Evolutionary conservation across 306 rosid genomes (phyloP), one percentile per base, ranked within the genome.

Genomic region (Abrus precatorius): DNA sequence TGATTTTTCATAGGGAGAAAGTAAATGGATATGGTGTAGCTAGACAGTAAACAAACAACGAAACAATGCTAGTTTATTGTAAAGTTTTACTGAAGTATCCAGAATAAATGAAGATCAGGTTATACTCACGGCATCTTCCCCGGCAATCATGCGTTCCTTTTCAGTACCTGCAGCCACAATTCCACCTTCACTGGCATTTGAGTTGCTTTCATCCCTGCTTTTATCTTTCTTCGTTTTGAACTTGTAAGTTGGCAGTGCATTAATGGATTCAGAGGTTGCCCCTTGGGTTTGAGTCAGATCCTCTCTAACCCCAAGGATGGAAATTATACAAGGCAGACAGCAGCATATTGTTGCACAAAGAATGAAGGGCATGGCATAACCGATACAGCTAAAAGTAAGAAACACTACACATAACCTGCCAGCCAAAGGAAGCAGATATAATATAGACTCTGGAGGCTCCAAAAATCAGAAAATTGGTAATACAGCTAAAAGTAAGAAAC

Each of bases 301-400:
- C 81, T 92, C 97, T 86, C 89, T 84, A 78, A 84, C 85, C 73
- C 98, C 93, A 27, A 94, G 92, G 80, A 90, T 77, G 43, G 97
- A 92, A 63, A 94, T 92, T 85, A 94, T 82, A 75, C 98, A 92
- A 28, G 98, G 97, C 72, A 94, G 91, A 76, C 98, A 94, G 55
- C 97, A 94, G 84, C 98, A 94, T 63, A 94, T 90, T 52, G 98
- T 89, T 62, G 90, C 90, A 75, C 98, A 94, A 59, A 94, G 85
- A 85, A 94, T 86, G 87, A 90, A 94, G 63, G 95, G 97, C 97
- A 92, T 86, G 11, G 98, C 98, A 75, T 92, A 92, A 53, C 94
- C 93, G 55, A 94, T 88, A 81, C 93, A 90, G 76, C 93, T 89
- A 76, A 91, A 84, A 84, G 89, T 85, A 70, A 93, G 95, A 85